Evolutionary conservation across 2,329 filamentous ascomycete species (phyloP).

Genomic region (Penicillium freii): DNA sequence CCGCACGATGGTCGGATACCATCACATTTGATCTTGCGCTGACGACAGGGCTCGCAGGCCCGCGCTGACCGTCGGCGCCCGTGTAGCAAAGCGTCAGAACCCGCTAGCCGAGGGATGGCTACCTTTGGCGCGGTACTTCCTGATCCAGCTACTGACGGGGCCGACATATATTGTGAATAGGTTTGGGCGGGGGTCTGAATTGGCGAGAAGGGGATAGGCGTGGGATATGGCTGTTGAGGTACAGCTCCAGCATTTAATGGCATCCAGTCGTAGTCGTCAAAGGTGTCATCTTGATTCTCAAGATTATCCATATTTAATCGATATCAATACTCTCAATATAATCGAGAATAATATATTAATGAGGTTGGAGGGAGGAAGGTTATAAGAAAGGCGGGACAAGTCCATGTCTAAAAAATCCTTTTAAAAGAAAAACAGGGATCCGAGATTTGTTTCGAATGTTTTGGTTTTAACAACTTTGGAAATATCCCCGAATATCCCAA

Average conservation of each 20-base stretch:
- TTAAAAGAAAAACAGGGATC: neutral
- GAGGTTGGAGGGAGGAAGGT: neutral
- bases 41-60: conserved; percentile 38
- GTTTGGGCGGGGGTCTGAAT: neutral
- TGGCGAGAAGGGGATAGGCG: neutral
- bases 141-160: neutral
- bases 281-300: neutral
- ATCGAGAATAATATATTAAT: neutral
- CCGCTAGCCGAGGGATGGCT: conserved; percentile 30
- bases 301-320: neutral
- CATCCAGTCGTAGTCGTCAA: neutral
- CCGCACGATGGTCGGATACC: conserved; percentile 29
- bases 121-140: conserved; percentile 22
- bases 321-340: no score
- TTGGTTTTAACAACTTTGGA: neutral
- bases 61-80: conserved; percentile 31
- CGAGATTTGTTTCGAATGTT: neutral
- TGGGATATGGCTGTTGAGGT: neutral
- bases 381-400: neutral
- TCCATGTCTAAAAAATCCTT: neutral
- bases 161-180: neutral
- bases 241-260: neutral
- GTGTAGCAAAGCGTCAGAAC: conserved; percentile 15
- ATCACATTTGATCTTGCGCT: conserved; percentile 39
- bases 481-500: no score